phyloP scores from a whole-genome alignment of 805 yeast genomes.

The Saccharomycopsis babjevae region DNA sequence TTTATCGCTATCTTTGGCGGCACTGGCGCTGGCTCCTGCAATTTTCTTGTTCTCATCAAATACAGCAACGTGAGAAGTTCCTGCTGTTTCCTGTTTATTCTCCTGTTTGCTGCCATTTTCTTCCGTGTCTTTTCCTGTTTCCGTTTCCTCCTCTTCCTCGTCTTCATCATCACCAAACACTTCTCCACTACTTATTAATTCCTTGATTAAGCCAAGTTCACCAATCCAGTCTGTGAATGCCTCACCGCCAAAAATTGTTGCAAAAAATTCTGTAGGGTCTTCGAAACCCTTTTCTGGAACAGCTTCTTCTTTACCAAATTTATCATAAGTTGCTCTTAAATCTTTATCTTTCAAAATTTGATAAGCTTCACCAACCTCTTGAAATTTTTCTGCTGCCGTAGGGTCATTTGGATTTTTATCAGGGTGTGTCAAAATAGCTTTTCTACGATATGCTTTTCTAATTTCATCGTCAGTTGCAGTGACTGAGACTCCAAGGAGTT shows the following conservation, averaged over 20 bases:
- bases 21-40: not conserved
- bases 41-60: conserved; percentile 4
- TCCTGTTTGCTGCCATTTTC: not conserved
- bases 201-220: conserved; percentile 58
- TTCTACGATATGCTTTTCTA: conserved; percentile 86
- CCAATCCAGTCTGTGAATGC: conserved; percentile 73
- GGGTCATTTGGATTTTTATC: conserved; percentile 96
- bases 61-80: not conserved
- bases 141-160: conserved; percentile 22
- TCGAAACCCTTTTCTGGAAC: conserved; percentile 63
- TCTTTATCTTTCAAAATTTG: conserved; percentile 70
- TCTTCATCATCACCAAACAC: conserved; percentile 28
- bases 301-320: conserved; percentile 71
- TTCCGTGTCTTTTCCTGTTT: not conserved
- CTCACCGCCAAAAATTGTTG: conserved; percentile 77
- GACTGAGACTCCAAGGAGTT: conserved; percentile 54
- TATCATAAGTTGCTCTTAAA: conserved; percentile 66
- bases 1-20: conserved; percentile 20
- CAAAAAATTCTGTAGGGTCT: conserved; percentile 81
- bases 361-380: conserved; percentile 59
- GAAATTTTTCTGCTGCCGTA: conserved; percentile 78
- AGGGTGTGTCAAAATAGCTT: conserved; percentile 86
- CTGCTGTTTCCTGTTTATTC: not conserved
- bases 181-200: conserved; percentile 48
- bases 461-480: conserved; percentile 73